phyloP scores from a whole-genome alignment of 2,329 filamentous ascomycete species.

The Ilyonectria robusta region DNA sequence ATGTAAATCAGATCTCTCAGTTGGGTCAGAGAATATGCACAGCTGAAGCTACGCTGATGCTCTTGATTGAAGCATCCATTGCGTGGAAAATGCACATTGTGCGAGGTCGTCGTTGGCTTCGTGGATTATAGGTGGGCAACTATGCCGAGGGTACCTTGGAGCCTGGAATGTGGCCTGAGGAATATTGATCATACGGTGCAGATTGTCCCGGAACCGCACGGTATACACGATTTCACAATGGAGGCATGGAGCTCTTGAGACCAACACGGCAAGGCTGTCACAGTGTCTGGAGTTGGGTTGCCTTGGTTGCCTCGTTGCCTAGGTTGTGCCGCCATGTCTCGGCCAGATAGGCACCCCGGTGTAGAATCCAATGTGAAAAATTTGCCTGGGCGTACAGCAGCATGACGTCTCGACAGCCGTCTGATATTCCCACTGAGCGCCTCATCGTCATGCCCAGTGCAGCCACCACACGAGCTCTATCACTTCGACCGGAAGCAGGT shows the following conservation, averaged over 20 bases:
- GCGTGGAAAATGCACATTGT: slow-evolving; percentile 1
- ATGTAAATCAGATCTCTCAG: slow-evolving; percentile 28
- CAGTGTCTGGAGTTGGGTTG: slow-evolving; percentile 6
- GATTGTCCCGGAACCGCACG: background rate
- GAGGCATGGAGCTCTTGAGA: background rate
- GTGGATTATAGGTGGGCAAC: background rate
- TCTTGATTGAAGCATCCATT: slow-evolving; percentile 6
- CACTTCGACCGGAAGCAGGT: background rate
- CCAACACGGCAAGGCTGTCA: slow-evolving; percentile 16
- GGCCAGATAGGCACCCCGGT: background rate
- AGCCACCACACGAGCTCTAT: background rate
- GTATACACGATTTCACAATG: slow-evolving; percentile 1
- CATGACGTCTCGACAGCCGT: background rate
- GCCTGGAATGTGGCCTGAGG: background rate
- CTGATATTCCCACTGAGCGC: background rate
- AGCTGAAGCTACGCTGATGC: slow-evolving; percentile 1
- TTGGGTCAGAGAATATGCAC: slow-evolving; percentile 1
- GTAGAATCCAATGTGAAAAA: background rate
- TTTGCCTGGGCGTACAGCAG: background rate
- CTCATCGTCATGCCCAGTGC: background rate
- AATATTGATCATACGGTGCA: slow-evolving; percentile 13
- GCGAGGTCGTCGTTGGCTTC: background rate
- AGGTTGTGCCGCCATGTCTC: background rate
- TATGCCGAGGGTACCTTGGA: background rate
- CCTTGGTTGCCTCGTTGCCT: slow-evolving; percentile 1